These are phyloP conservation scores for Paulownia fortunei DNA, from an alignment of 257 asterid genomes.

Conservation along the genomic window DNA sequence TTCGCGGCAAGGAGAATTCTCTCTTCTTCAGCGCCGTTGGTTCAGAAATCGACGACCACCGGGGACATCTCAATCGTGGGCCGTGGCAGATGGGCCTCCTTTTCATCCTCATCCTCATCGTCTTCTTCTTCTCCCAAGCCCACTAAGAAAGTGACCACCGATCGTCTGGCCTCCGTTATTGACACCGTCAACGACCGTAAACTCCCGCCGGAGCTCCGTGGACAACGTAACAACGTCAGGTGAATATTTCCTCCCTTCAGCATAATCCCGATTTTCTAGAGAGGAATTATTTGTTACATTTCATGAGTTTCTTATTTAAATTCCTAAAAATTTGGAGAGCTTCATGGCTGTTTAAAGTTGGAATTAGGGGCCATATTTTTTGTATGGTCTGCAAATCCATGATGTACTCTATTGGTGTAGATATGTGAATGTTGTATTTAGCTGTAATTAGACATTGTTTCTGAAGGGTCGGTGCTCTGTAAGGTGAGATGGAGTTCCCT, in stretches of 20 bases:
- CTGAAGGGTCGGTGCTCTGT: not conserved
- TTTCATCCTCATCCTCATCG: slow-evolving; percentile 45
- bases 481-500: not conserved
- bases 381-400: not conserved
- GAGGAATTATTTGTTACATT: not conserved
- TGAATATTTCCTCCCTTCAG: slow-evolving; percentile 15
- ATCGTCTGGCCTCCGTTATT: slow-evolving; percentile 79
- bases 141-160: slow-evolving; percentile 42
- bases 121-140: slow-evolving; percentile 41
- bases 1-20: slow-evolving; percentile 45
- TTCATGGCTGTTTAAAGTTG: not conserved
- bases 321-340: slow-evolving; percentile 13
- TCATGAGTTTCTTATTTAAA: not conserved
- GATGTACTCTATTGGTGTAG: not conserved
- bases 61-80: slow-evolving; percentile 22
- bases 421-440: not conserved
- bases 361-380: not conserved
- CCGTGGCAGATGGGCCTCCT: slow-evolving; percentile 40
- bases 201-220: slow-evolving; percentile 93
- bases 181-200: slow-evolving; percentile 84
- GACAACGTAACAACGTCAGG: slow-evolving; percentile 82
- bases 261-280: not conserved
- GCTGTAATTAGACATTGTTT: not conserved
- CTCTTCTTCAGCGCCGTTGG: slow-evolving; percentile 38
- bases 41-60: slow-evolving; percentile 29